A percentile compares a stretch with the other conserved stretches of the same genome.
Evolutionary conservation across 2,329 filamentous ascomycete genomes (phyloP).

Genomic region (Myotisia sp.): DNA sequence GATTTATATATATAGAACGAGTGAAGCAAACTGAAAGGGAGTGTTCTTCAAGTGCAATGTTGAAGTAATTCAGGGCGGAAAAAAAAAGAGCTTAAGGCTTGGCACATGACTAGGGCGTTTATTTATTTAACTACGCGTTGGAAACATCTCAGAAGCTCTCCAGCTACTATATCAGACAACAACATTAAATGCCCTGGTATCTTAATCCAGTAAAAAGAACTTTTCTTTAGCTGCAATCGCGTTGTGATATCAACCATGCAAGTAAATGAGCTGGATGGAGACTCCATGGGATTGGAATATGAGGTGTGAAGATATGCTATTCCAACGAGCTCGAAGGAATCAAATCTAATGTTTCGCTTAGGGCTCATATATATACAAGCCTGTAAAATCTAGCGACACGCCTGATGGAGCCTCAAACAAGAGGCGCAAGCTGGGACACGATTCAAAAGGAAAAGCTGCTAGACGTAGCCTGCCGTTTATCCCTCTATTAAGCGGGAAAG

Average conservation of each 20-base stretch:
- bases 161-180: too few relatives aligned
- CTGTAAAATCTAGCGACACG: constrained; percentile 28
- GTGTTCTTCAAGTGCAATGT: too few relatives aligned
- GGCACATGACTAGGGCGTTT: constrained; percentile 1
- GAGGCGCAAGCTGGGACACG: constrained; percentile 35
- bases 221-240: neutral
- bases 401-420: constrained; percentile 39
- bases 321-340: neutral
- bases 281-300: constrained; percentile 16
- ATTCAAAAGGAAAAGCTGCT: constrained; percentile 22
- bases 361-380: constrained; percentile 50
- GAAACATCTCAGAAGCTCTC: too few relatives aligned
- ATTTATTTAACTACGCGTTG: too few relatives aligned
- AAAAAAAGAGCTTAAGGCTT: constrained; percentile 6
- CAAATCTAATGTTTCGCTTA: constrained; percentile 17
- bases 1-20: too few relatives aligned
- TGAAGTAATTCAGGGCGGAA: too few relatives aligned
- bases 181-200: too few relatives aligned
- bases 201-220: too few relatives aligned
- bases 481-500: constrained; percentile 27
- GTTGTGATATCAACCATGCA: neutral
- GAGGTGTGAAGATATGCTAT: constrained; percentile 19
- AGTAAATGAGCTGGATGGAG: constrained; percentile 1
- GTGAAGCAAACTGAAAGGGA: too few relatives aligned
- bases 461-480: constrained; percentile 19